Conservation (phyloP, 2,329 filamentous ascomycete genomes). For the Cladosporium sp. region DNA sequence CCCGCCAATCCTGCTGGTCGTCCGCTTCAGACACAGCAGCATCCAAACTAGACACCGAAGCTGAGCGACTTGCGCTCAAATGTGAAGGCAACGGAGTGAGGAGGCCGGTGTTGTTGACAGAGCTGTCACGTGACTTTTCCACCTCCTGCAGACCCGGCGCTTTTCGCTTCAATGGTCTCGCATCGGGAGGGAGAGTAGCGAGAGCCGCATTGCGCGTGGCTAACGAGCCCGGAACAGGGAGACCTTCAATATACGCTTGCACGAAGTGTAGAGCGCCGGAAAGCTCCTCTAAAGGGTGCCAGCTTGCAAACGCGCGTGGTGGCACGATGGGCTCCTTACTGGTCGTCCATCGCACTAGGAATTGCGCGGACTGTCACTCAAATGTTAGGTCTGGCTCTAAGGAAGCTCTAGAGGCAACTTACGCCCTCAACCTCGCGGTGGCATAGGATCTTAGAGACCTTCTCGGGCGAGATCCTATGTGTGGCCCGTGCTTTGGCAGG, state of each 20-base stretch:
- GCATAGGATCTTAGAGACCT: constrained; percentile 25
- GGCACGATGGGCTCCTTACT: constrained; percentile 12
- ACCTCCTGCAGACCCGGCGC: constrained; percentile 18
- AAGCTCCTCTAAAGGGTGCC: constrained; percentile 42
- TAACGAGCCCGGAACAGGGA: neutral
- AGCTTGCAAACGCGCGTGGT: constrained; percentile 34
- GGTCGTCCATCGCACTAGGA: constrained; percentile 39
- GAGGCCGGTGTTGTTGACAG: constrained; percentile 19
- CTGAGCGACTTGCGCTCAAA: neutral
- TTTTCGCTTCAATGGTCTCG: constrained; percentile 23
- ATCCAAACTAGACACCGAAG: constrained; percentile 9
- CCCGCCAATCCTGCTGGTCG: constrained; percentile 1
- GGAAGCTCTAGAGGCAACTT: constrained; percentile 15
- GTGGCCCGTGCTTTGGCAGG: constrained; percentile 23
- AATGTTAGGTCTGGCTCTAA: constrained; percentile 2
- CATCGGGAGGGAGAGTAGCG: too few species aligned
- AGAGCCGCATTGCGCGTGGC: neutral
- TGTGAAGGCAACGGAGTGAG: constrained; percentile 17
- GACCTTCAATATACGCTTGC: constrained; percentile 39
- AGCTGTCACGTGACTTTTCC: constrained; percentile 22
- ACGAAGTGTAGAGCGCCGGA: constrained; percentile 35
- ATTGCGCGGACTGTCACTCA: constrained; percentile 36
- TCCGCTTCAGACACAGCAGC: neutral
- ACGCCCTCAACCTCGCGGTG: constrained; percentile 25
- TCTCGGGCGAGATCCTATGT: constrained; percentile 17